Percentiles rank a stretch among this genome's conserved stretches.
These are phyloP conservation scores for Diaporthe vexans DNA, from an alignment of 2,329 filamentous ascomycete genomes.

Conservation along the genomic window DNA sequence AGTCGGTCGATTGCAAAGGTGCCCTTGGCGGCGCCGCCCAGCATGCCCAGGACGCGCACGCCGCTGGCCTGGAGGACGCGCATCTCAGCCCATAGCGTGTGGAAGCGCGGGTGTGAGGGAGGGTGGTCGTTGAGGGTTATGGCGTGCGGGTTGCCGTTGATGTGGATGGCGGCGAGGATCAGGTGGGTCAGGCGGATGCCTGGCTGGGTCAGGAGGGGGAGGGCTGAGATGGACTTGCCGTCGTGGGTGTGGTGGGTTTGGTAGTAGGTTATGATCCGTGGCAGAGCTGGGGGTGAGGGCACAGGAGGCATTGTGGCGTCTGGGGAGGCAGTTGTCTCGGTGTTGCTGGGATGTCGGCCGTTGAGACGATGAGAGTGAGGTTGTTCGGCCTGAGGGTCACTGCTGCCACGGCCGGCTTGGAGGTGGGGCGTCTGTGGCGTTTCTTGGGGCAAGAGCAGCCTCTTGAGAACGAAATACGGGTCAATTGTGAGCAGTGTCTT, in stretches of 20 bases:
- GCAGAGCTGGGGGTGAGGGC: constrained; percentile 45
- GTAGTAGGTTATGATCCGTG: constrained; percentile 54
- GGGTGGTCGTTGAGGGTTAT: constrained; percentile 83
- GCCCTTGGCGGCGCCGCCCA: constrained; percentile 83
- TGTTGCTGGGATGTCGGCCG: not conserved
- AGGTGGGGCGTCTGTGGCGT: not conserved
- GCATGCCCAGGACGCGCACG: constrained; percentile 83
- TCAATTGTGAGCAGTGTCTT: constrained; percentile 37
- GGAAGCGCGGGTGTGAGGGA: constrained; percentile 73
- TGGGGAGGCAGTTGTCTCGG: no score
- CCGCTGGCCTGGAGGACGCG: constrained; percentile 76
- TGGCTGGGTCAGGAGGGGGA: constrained; percentile 56
- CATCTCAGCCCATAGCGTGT: constrained; percentile 79
- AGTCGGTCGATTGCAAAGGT: constrained; percentile 67
- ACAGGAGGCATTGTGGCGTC: constrained; percentile 49
- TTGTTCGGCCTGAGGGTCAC: constrained; percentile 4
- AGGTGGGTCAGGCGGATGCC: constrained; percentile 73
- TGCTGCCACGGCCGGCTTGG: not conserved
- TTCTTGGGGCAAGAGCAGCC: constrained; percentile 22
- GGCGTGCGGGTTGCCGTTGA: constrained; percentile 75
- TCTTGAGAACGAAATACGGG: constrained; percentile 38
- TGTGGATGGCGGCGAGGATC: constrained; percentile 83
- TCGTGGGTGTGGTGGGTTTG: constrained; percentile 59
- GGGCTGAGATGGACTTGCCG: constrained; percentile 55
- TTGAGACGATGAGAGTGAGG: constrained; percentile 16